Percentiles rank a stretch among this genome's conserved stretches.
phyloP scores from a whole-genome alignment of 1,284 basidiomycete genomes.

The Cryptococcus sp. region DNA sequence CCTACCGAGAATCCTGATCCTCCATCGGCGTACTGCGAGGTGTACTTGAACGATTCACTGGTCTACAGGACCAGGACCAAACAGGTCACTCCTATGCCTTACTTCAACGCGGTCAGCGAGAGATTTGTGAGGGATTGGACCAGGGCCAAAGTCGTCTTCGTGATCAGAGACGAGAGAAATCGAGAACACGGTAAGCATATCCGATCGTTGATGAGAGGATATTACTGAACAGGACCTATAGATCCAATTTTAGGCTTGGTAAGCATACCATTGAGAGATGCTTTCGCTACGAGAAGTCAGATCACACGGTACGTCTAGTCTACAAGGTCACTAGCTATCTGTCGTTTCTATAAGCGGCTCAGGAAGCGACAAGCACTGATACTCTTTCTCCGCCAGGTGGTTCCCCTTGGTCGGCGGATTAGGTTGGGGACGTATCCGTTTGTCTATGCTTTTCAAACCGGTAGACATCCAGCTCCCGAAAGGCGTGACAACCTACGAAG shows the following conservation, averaged over 20 bases:
- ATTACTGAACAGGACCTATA: slow-evolving; percentile 10
- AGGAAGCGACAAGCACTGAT: too few relatives aligned
- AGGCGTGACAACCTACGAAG: slow-evolving; percentile 46
- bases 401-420: slow-evolving; percentile 50
- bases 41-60: slow-evolving; percentile 55
- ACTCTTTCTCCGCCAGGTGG: slow-evolving; percentile 29
- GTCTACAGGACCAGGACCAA: slow-evolving; percentile 55
- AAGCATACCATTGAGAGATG: slow-evolving; percentile 32
- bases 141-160: slow-evolving; percentile 52
- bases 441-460: slow-evolving; percentile 53
- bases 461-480: slow-evolving; percentile 47
- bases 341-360: too few relatives aligned
- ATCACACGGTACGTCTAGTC: slow-evolving; percentile 33
- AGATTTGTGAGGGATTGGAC: slow-evolving; percentile 56
- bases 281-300: slow-evolving; percentile 38
- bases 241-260: slow-evolving; percentile 50
- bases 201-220: neutral
- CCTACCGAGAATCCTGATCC: slow-evolving; percentile 47
- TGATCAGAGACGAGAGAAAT: slow-evolving; percentile 53
- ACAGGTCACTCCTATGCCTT: slow-evolving; percentile 52
- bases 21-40: slow-evolving; percentile 53
- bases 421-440: slow-evolving; percentile 48
- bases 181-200: slow-evolving; percentile 46
- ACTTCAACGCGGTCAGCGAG: slow-evolving; percentile 57
- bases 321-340: slow-evolving; percentile 34